phyloP scores from a whole-genome alignment of 2,329 filamentous ascomycete genomes.

The Diaporthe australafricana region DNA sequence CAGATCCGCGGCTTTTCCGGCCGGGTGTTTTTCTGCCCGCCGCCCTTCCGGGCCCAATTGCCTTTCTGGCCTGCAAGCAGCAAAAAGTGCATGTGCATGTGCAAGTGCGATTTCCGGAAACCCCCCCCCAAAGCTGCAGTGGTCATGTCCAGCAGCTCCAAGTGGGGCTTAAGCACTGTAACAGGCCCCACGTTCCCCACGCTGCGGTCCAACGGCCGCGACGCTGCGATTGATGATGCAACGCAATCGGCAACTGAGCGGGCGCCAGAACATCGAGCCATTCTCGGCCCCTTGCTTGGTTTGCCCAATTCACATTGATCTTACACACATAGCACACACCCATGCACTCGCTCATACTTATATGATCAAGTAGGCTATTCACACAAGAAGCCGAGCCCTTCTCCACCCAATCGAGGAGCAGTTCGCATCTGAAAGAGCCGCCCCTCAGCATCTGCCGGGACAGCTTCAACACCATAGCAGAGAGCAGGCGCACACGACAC shows the following conservation, averaged over 20 bases:
- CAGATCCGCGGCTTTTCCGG: slow-evolving; percentile 25
- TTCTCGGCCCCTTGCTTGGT: slow-evolving; percentile 4
- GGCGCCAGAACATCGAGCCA: slow-evolving; percentile 14
- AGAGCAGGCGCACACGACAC: not conserved
- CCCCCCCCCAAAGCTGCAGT: not conserved
- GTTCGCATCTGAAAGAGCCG: not conserved
- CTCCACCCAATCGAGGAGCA: not conserved
- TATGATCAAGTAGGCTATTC: not conserved
- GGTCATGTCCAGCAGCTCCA: not conserved
- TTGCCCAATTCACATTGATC: not conserved
- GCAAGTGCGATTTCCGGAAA: too few species aligned
- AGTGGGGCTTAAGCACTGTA: not conserved
- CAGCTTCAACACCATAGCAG: not conserved
- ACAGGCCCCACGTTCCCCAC: slow-evolving; percentile 6
- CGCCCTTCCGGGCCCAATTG: not conserved
- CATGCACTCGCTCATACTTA: slow-evolving; percentile 12
- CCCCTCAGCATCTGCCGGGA: not conserved
- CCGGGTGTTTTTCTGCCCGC: slow-evolving; percentile 34
- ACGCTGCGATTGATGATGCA: not conserved
- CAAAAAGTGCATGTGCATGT: too few species aligned
- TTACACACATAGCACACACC: not conserved
- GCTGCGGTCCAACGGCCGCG: slow-evolving; percentile 17
- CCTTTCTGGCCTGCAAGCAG: too few species aligned
- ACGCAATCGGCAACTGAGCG: not conserved
- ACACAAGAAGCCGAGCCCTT: not conserved